Evolutionary conservation across 352 stramenopile species (phyloP), one percentile per base, ranked within the genome.

Genomic region (Phytophthora cryptogea): DNA sequence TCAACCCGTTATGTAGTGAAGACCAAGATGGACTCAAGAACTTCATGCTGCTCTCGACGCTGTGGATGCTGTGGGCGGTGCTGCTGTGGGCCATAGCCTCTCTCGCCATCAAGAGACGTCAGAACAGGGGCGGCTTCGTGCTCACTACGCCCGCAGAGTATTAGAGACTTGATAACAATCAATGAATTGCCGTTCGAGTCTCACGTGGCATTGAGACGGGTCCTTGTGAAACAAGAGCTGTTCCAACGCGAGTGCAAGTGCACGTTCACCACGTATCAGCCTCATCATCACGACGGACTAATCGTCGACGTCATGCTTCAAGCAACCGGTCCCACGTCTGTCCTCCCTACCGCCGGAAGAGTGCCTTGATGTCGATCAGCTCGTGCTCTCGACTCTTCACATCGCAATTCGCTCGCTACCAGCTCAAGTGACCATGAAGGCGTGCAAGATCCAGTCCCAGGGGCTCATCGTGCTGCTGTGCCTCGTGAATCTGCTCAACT

Each of bases 401-500:
- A 62, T 41, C 13, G 40, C 59, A 49, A 53, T 67, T 44, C 53
- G 44, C 44, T 51, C 35, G 58, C 41, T 20, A 23, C 11, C 27
- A 20, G 41, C 13, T 35, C 39, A 36, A 20, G 37, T 10, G 56
- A 42, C 16, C 31, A 69, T 70, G 55, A 56, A 49, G 42, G 17
- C 55, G 30, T 66, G 41, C 35, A 50, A 61, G 36, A 60, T 70
- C 32, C 47, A 70, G 62, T 70, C 62, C 23, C 62, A 70, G 37
- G 62, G 62, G 13, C 62, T 70, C 52, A 92, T 97, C 72, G 62
- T 93, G 27, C 59, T 96, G 57, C 75, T 96, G 47, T 93, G 81
- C 49, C 61, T 81, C 36, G 92, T 95, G 65, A 97, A 98, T 66
- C 71, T 98, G 13, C 70, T 97, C 54, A 98, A 97, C 70, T 98